Base-by-base conservation (phyloP, 2,329 filamentous ascomycete species). In the Aspergillus alliaceus region DNA sequence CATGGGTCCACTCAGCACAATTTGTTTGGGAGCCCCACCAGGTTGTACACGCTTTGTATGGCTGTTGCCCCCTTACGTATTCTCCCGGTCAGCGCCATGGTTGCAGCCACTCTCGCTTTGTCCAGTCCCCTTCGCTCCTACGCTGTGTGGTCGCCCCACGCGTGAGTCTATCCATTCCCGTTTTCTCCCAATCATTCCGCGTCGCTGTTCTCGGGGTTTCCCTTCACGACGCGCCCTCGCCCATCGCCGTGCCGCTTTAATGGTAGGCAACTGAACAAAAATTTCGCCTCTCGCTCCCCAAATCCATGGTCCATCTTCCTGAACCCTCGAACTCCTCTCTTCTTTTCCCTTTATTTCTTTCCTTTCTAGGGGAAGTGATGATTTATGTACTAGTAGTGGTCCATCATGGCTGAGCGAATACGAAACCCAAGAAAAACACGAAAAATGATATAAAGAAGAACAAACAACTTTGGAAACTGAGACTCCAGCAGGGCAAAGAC, bases 261-360 rank as follows among this genome's bases (percentile, higher is more conserved):
- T 54, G 42, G 56, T 65, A 59, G 64, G 63, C 66, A 68, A 68
- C 59, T 65, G 69, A 72, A 69, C 68, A 72, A 72, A 72, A 72
- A 63, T 67, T 64, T 63, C 58, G 55, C 56, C 44, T 56, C 56
- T 53, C 55, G n/a, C 47, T 46, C 39, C 57, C 51, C 61, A 60
- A 51, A 53, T 8, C 40, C 40, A 44, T 42, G 39, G 39, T 25
- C 31, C 29, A 27, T 53, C 22, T 29, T 25, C 54, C 15, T 20
- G 22, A 46, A n/a, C n/a, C n/a, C n/a, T n/a, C n/a, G n/a, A n/a
- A n/a, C n/a, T n/a, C n/a, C n/a, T n/a, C 22, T 20, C 20, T 22
- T 39, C 24, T 31, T 57, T 52, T 42, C 40, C 22, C 9, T 44
- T 27, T 9, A 37, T 48, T 51, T 40, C 29, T 54, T 51, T 39